A percentile compares a stretch with the other conserved stretches of the same genome.
These are phyloP conservation scores for Fusarium redolens DNA, from an alignment of 2,329 filamentous ascomycete genomes.

Conservation along the genomic window DNA sequence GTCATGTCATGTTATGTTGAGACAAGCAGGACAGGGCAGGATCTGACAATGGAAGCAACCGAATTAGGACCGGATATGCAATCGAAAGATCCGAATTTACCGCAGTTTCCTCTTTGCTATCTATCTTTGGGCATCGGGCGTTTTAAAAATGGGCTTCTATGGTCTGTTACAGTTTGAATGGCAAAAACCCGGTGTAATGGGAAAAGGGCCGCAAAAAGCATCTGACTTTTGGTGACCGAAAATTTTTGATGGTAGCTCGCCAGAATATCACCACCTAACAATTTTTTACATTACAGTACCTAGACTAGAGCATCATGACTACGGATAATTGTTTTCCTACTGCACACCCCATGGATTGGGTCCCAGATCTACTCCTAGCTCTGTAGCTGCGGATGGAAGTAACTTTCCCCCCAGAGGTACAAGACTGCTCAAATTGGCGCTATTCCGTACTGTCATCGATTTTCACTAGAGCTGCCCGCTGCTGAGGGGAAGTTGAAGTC, in stretches of 20 bases:
- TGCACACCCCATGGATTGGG: constrained; percentile 3
- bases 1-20: constrained; percentile 26
- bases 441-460: constrained; percentile 18
- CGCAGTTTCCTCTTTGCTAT: constrained; percentile 23
- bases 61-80: constrained; percentile 26
- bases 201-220: constrained; percentile 41
- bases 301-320: constrained; percentile 8
- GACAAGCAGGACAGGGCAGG: neutral
- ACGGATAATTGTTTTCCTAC: constrained; percentile 2
- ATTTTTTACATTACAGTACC: neutral
- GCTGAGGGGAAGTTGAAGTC: constrained; percentile 40
- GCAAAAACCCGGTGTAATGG: constrained; percentile 34
- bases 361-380: constrained; percentile 5
- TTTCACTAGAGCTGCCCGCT: constrained; percentile 12
- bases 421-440: constrained; percentile 34
- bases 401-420: constrained; percentile 39
- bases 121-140: constrained; percentile 8
- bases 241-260: neutral
- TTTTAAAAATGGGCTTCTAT: constrained; percentile 32
- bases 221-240: constrained; percentile 26
- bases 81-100: constrained; percentile 32
- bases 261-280: constrained; percentile 22
- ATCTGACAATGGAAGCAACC: constrained; percentile 25
- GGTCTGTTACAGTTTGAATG: constrained; percentile 25
- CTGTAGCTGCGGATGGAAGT: constrained; percentile 41